phyloP scores from a whole-genome alignment of 2,329 filamentous ascomycete genomes.

The Aspergillus novofumigatus region DNA sequence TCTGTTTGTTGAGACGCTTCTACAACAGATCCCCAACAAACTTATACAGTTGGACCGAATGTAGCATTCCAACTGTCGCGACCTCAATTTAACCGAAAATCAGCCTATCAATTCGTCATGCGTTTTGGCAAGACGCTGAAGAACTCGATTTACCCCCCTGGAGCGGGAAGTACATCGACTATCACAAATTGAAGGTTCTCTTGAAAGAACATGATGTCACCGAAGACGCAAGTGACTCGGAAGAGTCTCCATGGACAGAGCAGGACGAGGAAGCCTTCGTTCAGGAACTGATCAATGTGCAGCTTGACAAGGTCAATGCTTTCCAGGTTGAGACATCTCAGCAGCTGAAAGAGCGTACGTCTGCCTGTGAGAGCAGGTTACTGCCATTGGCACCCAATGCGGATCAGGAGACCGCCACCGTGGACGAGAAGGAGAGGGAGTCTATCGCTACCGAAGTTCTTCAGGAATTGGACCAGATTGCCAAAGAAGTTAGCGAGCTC shows the following conservation, averaged over 20 bases:
- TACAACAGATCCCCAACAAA: no score
- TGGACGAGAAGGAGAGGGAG: slow-evolving; percentile 41
- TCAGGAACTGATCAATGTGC: slow-evolving; percentile 88
- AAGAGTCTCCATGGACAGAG: slow-evolving; percentile 73
- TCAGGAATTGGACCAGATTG: slow-evolving; percentile 78
- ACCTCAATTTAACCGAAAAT: background rate
- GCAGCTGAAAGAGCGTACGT: slow-evolving; percentile 74
- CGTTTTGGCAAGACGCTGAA: slow-evolving; percentile 88
- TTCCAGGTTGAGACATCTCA: slow-evolving; percentile 83
- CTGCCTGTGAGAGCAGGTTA: slow-evolving; percentile 63
- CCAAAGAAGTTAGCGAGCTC: slow-evolving; percentile 84
- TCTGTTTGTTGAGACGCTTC: background rate
- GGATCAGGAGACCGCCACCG: slow-evolving; percentile 30
- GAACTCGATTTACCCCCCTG: slow-evolving; percentile 78
- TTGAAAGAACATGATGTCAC: slow-evolving; percentile 69
- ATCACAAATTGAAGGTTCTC: slow-evolving; percentile 84
- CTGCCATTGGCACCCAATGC: slow-evolving; percentile 51
- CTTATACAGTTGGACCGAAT: background rate
- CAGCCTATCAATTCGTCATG: slow-evolving; percentile 54
- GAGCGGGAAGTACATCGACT: slow-evolving; percentile 94
- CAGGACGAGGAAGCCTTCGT: slow-evolving; percentile 91
- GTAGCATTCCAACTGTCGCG: background rate
- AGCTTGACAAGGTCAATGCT: slow-evolving; percentile 88
- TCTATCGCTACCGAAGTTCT: slow-evolving; percentile 66
- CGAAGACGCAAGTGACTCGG: slow-evolving; percentile 47